These are phyloP conservation scores for Huntiella bhutanensis DNA, from an alignment of 2,329 filamentous ascomycete genomes.

Conservation along the genomic window DNA sequence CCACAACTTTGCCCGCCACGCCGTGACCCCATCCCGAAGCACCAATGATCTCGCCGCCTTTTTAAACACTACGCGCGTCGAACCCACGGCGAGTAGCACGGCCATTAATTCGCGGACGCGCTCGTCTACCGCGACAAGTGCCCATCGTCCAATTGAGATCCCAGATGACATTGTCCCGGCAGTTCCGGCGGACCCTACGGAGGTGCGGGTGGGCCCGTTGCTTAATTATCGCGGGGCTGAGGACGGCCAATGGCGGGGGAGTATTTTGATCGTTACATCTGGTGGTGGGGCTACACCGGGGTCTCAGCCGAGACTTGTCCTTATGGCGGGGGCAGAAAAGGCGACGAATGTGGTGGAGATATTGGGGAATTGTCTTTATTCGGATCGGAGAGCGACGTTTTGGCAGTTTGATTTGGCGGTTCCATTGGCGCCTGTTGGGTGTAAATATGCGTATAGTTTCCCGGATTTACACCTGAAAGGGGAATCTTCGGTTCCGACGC, in stretches of 20 bases:
- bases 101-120: constrained; percentile 10
- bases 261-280: constrained; percentile 63
- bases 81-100: constrained; percentile 20
- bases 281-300: constrained; percentile 29
- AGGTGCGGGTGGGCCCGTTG: constrained; percentile 53
- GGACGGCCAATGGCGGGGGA: constrained; percentile 60
- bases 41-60: constrained; percentile 36
- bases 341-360: constrained; percentile 17
- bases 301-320: constrained; percentile 5
- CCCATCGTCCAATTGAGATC: constrained; percentile 31
- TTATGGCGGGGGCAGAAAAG: constrained; percentile 3
- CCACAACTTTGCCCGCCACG: constrained; percentile 31
- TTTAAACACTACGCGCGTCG: constrained; percentile 34
- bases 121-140: constrained; percentile 19
- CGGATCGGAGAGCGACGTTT: constrained; percentile 56
- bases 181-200: constrained; percentile 26
- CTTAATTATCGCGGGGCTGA: constrained; percentile 64
- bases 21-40: constrained; percentile 23
- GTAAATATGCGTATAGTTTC: constrained; percentile 62
- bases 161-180: constrained; percentile 12
- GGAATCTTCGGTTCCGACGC: constrained; percentile 36
- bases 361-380: constrained; percentile 41
- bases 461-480: constrained; percentile 43
- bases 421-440: constrained; percentile 51
- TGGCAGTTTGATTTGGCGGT: constrained; percentile 79